Evolutionary conservation across 352 stramenopile species (phyloP).

Genomic region (Stramenopiles sp.): DNA sequence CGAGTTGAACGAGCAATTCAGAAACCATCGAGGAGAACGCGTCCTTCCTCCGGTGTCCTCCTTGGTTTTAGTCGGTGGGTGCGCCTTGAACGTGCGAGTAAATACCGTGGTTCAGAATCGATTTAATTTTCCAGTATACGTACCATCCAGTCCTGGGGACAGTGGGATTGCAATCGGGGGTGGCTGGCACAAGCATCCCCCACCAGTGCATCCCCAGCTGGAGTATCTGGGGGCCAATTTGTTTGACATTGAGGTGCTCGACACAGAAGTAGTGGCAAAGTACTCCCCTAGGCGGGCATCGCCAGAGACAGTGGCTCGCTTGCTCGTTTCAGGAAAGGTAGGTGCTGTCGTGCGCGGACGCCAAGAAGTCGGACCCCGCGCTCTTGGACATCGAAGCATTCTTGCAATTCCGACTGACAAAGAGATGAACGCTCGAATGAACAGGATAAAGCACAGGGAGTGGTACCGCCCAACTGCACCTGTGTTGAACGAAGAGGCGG

Average conservation of each 20-base stretch:
- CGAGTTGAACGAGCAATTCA: too few relatives aligned
- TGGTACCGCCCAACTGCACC: conserved; percentile 54
- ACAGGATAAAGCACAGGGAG: conserved; percentile 46
- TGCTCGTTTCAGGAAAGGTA: conserved; percentile 19
- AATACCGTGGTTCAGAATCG: conserved; percentile 9
- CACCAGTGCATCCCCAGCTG: background rate
- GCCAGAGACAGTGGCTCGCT: background rate
- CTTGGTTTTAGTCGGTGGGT: background rate
- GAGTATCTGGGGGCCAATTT: background rate
- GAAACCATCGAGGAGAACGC: too few relatives aligned
- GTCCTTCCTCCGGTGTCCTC: too few relatives aligned
- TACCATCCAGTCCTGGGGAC: conserved; percentile 25
- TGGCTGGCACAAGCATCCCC: conserved; percentile 7
- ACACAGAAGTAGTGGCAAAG: background rate
- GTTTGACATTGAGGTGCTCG: background rate
- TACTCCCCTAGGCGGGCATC: background rate
- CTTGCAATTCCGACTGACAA: conserved; percentile 42
- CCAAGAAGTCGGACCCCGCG: conserved; percentile 47
- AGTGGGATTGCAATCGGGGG: conserved; percentile 22
- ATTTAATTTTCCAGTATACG: conserved; percentile 17
- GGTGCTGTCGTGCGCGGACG: conserved; percentile 46
- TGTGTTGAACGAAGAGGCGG: conserved; percentile 9
- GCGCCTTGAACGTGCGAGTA: background rate
- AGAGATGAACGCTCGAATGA: conserved; percentile 41
- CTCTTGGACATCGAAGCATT: conserved; percentile 51